Base-by-base conservation (phyloP, 163 green algal genomes). In the Volvox carteri region DNA sequence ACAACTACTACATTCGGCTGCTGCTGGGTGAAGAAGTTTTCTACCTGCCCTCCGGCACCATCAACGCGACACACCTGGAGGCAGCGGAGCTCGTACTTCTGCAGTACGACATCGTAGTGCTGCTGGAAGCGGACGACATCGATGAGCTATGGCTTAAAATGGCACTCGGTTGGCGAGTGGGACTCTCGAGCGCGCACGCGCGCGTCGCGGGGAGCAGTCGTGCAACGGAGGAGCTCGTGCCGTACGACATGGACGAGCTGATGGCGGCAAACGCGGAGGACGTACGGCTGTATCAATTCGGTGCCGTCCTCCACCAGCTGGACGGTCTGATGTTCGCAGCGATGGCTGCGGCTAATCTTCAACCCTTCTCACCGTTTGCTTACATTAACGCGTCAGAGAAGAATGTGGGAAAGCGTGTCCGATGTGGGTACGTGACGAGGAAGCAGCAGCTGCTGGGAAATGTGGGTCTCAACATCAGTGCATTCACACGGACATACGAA, bases 1-100 rank as follows among this genome's bases (percentile, higher is more conserved):
- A 91, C 79, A 91, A 91, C n/a, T 91, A 91, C 78, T 75, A 88
- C 54, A 86, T 54, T 7, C 84, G 84, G 52, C 50, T 83, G 48
- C 58, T 91, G 70, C 72, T 91, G 52, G 87, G 87, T 0, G 84
- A 89, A 54, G 52, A 12, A 1, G 72, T 42, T 19, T 89, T 70
- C 41, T 84, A 84, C 54, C n/a, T 42, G 72, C 84, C 84, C 21
- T 52, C n/a, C 6, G 84, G 72, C 30, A 25, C 30, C 18, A 28
- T 89, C 39, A 67, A 39, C 41, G 28, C 42, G 1, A 56, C 52
- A 18, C 84, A 89, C 52, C 39, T 89, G 54, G 84, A 18, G 8
- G 72, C 72, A 0, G 84, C 84, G 21, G 48, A 62, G 44, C 72
- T 84, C 50, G 41, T 89, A 18, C 54, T 89, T 52, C 54, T 89